These are phyloP conservation scores for Puccinellia tenuiflora DNA, from an alignment of 176 grass and related monocot species.

Conservation along the genomic window DNA sequence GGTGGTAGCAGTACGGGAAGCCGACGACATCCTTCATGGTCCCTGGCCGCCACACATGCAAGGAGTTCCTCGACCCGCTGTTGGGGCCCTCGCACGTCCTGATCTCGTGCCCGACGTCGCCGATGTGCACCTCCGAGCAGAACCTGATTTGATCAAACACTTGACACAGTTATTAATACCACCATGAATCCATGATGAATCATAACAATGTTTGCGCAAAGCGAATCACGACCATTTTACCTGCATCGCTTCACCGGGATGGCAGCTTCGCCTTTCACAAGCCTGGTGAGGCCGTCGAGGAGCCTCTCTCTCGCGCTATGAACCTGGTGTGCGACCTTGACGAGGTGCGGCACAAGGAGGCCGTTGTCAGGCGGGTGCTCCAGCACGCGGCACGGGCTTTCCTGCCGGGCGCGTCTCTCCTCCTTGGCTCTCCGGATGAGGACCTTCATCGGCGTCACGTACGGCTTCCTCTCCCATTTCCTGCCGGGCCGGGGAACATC, in stretches of 20 bases:
- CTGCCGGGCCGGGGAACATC: constrained; percentile 46
- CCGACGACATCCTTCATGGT: constrained; percentile 44
- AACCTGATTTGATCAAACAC: constrained; percentile 35
- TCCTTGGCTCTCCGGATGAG: constrained; percentile 61
- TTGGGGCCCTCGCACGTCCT: constrained; percentile 51
- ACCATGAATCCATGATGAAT: background rate
- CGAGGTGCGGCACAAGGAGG: constrained; percentile 46
- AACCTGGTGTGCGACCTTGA: constrained; percentile 51
- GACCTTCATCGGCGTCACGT: constrained; percentile 55
- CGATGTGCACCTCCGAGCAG: constrained; percentile 57
- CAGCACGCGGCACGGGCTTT: constrained; percentile 56
- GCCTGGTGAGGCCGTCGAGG: constrained; percentile 30
- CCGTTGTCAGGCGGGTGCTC: constrained; percentile 53
- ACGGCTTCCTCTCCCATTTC: constrained; percentile 64
- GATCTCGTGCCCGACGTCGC: constrained; percentile 47
- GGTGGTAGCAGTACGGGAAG: constrained; percentile 67
- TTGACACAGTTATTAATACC: background rate
- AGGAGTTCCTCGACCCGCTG: constrained; percentile 53
- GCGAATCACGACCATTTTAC: background rate
- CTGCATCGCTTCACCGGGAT: constrained; percentile 46
- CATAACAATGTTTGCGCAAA: background rate
- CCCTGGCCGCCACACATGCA: constrained; percentile 52
- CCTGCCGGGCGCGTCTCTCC: constrained; percentile 36
- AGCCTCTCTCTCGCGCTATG: constrained; percentile 41
- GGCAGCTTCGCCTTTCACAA: constrained; percentile 32